Evolutionary conservation across 768 basidiomycete genomes (phyloP).

Genomic region (Candolleomyces eurysporus): DNA sequence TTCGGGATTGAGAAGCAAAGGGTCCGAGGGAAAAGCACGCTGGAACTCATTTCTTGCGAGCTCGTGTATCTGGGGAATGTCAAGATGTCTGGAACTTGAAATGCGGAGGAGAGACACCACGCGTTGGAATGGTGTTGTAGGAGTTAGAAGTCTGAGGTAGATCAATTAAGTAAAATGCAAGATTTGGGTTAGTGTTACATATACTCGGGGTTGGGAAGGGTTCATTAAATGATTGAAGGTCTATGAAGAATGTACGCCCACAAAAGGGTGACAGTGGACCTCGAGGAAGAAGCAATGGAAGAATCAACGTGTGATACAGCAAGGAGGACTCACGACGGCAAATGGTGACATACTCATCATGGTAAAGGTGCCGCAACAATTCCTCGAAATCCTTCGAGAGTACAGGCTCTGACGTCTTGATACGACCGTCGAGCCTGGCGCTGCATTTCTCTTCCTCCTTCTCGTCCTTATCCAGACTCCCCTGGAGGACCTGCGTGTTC

Average conservation of each 20-base stretch:
- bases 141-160: slow-evolving; percentile 43
- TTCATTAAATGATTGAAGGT: no score
- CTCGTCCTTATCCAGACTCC: not conserved
- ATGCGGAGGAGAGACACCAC: slow-evolving; percentile 57
- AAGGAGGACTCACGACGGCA: not conserved
- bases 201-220: no score
- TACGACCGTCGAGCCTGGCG: slow-evolving; percentile 18
- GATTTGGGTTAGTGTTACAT: slow-evolving; percentile 8
- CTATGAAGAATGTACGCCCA: no score
- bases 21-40: slow-evolving; percentile 45
- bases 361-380: slow-evolving; percentile 64
- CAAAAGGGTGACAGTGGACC: no score
- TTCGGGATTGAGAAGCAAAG: slow-evolving; percentile 31
- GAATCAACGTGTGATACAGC: no score
- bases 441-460: not conserved
- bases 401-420: slow-evolving; percentile 32
- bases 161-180: not conserved
- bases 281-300: no score
- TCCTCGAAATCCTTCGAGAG: slow-evolving; percentile 46
- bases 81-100: slow-evolving; percentile 52
- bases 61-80: slow-evolving; percentile 53
- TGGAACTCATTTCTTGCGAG: slow-evolving; percentile 42
- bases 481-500: no score
- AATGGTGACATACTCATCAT: slow-evolving; percentile 54
- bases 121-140: slow-evolving; percentile 41